Percentiles rank a stretch among this genome's conserved stretches.
Conservation (phyloP, 495 filamentous ascomycete species). For the Aspergillus saccharolyticus region DNA sequence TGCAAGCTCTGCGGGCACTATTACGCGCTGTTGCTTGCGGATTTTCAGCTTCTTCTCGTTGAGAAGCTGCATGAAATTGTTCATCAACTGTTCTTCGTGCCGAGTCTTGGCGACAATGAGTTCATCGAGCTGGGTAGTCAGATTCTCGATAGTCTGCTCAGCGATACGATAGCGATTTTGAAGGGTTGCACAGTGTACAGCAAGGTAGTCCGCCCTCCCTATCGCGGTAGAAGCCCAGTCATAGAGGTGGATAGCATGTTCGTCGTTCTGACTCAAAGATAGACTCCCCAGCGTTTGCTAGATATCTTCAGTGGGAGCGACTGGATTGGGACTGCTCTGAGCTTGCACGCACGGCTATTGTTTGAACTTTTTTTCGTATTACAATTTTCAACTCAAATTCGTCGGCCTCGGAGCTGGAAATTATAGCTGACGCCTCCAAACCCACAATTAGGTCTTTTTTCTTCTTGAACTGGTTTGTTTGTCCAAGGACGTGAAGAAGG, state of each 20-base stretch:
- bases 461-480: constrained; percentile 11
- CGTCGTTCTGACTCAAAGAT: constrained; percentile 54
- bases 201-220: constrained; percentile 32
- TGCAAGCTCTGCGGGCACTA: constrained; percentile 57
- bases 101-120: constrained; percentile 60
- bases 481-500: constrained; percentile 34
- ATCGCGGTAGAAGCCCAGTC: constrained; percentile 64
- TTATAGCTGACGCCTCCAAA: constrained; percentile 34
- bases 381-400: constrained; percentile 43
- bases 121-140: constrained; percentile 58
- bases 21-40: constrained; percentile 67
- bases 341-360: constrained; percentile 47
- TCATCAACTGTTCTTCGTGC: constrained; percentile 65
- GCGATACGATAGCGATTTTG: constrained; percentile 40
- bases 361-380: constrained; percentile 51
- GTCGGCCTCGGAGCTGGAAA: constrained; percentile 26
- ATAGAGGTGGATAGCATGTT: constrained; percentile 62
- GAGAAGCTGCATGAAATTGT: constrained; percentile 65
- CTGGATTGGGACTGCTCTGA: not conserved
- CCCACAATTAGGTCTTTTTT: constrained; percentile 15
- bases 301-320: not conserved
- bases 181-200: constrained; percentile 44
- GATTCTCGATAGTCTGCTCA: constrained; percentile 42
- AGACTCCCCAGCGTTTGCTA: constrained; percentile 70
- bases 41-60: constrained; percentile 94